phyloP scores from a whole-genome alignment of 1,284 basidiomycete species.

The Ustilago vetiveriae region DNA sequence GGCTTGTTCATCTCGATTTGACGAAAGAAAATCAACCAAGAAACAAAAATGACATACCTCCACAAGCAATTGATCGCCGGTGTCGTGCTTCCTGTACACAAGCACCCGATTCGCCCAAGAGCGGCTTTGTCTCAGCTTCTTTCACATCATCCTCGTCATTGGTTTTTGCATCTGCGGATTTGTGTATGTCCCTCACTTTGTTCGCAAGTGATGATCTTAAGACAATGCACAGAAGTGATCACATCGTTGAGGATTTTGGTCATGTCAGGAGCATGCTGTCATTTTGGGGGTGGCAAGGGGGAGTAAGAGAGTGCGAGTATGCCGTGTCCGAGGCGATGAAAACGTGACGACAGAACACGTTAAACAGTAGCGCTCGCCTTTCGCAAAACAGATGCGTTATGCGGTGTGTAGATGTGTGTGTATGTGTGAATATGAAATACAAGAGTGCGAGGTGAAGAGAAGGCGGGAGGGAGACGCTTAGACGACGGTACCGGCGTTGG shows the following conservation, averaged over 20 bases:
- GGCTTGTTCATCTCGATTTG: not conserved
- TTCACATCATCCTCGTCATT: no score
- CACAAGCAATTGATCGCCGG: constrained; percentile 5
- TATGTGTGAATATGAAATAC: constrained; percentile 37
- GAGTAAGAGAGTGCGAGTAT: constrained; percentile 19
- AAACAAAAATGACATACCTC: constrained; percentile 5
- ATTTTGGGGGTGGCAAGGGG: constrained; percentile 28
- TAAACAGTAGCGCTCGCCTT: constrained; percentile 21
- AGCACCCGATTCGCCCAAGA: no score
- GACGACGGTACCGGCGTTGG: constrained; percentile 98
- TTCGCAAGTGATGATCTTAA: not conserved
- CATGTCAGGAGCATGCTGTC: constrained; percentile 48
- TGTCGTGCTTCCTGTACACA: no score
- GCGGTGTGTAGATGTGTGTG: constrained; percentile 2
- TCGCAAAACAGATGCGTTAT: constrained; percentile 27
- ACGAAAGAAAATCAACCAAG: no score
- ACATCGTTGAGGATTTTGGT: not conserved
- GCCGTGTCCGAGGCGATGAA: constrained; percentile 34
- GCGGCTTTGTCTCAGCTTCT: no score
- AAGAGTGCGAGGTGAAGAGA: constrained; percentile 13
- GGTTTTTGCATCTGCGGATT: no score
- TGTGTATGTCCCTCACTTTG: no score
- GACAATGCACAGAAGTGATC: not conserved
- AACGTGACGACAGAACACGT: constrained; percentile 40
- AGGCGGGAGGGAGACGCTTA: constrained; percentile 65